A percentile compares a stretch with the other conserved stretches of the same genome.
Conservation (phyloP, 768 basidiomycete genomes). For the Mycena pura region DNA sequence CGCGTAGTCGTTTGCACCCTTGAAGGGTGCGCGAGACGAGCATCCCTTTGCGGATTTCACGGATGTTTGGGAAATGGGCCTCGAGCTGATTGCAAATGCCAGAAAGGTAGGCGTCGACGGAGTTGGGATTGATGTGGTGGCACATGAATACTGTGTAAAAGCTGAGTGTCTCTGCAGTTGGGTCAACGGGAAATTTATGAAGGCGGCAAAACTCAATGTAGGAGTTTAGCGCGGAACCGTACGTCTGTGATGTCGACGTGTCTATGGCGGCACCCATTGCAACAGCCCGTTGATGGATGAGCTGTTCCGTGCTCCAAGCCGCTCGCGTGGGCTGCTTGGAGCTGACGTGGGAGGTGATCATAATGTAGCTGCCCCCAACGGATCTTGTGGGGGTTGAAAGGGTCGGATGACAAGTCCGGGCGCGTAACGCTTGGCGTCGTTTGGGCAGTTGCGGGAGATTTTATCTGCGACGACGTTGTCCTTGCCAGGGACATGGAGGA, state of each 20-base stretch:
- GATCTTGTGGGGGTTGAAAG: no score
- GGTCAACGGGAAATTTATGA: constrained; percentile 36
- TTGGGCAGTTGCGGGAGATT: constrained; percentile 29
- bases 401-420: no score
- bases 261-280: neutral
- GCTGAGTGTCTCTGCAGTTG: constrained; percentile 40
- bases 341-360: no score
- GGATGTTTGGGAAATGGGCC: constrained; percentile 38
- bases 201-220: constrained; percentile 37
- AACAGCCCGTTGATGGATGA: no score
- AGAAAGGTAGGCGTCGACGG: constrained; percentile 44
- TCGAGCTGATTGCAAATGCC: constrained; percentile 46
- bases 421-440: no score
- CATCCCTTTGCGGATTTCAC: constrained; percentile 15
- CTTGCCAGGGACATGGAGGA: constrained; percentile 34
- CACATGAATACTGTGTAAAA: constrained; percentile 43
- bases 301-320: no score
- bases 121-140: constrained; percentile 41
- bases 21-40: constrained; percentile 29
- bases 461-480: constrained; percentile 40
- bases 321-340: no score
- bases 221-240: constrained; percentile 40
- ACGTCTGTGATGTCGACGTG: constrained; percentile 2
- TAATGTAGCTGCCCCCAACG: no score
- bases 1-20: neutral